A percentile compares a stretch with the other conserved stretches of the same genome.
Conservation (phyloP, 768 basidiomycete species). For the Phlegmacium glaucopus region DNA sequence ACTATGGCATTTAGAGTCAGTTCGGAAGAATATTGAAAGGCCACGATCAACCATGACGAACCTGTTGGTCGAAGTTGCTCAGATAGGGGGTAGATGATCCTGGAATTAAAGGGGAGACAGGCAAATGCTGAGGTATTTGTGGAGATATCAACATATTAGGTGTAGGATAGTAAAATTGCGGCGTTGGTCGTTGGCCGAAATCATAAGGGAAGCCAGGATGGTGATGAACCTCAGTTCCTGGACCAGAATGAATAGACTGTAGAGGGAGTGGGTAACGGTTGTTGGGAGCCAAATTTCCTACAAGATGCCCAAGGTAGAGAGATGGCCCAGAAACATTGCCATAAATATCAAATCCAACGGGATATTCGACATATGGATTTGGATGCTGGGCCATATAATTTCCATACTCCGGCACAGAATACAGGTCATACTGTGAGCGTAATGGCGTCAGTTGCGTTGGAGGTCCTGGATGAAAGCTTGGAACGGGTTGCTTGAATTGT, state of each 20-base stretch:
- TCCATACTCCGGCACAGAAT: conserved; percentile 45
- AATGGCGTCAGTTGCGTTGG: conserved; percentile 38
- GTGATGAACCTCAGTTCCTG: not conserved
- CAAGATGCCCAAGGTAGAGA: conserved; percentile 41
- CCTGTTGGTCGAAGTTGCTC: not conserved
- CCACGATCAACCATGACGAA: not conserved
- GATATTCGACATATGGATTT: conserved; percentile 52
- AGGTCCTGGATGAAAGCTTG: not conserved
- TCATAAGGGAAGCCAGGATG: conserved; percentile 40
- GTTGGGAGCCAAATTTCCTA: conserved; percentile 29
- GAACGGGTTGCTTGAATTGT: conserved; percentile 11
- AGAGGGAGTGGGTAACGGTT: not conserved
- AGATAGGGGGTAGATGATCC: not conserved
- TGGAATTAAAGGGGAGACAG: not conserved
- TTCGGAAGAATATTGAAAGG: not conserved
- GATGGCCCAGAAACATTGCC: conserved; percentile 42
- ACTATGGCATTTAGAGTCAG: not conserved
- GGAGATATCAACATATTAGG: conserved; percentile 61
- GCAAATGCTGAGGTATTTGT: conserved; percentile 18
- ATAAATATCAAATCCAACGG: conserved; percentile 48
- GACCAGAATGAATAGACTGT: not conserved
- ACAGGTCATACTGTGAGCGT: conserved; percentile 46
- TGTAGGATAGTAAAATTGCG: conserved; percentile 60
- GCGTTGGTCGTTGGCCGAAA: conserved; percentile 48
- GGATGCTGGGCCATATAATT: conserved; percentile 52